A percentile compares a stretch with the other conserved stretches of the same genome.
These are phyloP conservation scores for Mercurialis annua DNA, from an alignment of 345 rosid genomes.

Conservation along the genomic window DNA sequence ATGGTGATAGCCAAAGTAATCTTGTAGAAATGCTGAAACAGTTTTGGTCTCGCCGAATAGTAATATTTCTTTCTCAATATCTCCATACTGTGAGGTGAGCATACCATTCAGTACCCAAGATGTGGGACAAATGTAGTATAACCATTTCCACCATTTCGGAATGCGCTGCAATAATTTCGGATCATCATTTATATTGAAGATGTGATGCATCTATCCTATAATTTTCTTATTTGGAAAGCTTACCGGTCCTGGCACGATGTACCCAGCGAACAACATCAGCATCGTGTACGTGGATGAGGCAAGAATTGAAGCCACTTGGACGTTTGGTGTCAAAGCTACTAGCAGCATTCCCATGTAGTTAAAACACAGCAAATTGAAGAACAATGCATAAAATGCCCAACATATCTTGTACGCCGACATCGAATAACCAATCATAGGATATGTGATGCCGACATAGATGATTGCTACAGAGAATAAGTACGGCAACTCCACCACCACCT, in stretches of 20 bases:
- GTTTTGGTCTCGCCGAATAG: conserved; percentile 47
- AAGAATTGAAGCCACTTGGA: conserved; percentile 50
- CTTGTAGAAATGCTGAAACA: conserved; percentile 43
- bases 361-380: conserved; percentile 47
- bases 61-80: conserved; percentile 36
- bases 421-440: conserved; percentile 72
- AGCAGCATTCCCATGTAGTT: conserved; percentile 67
- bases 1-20: conserved; percentile 54
- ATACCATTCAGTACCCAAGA: conserved; percentile 65
- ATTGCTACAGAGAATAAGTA: conserved; percentile 46
- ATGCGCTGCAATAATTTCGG: conserved; percentile 47
- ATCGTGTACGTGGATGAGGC: conserved; percentile 37
- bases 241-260: conserved; percentile 65
- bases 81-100: conserved; percentile 77
- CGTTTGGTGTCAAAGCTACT: conserved; percentile 59
- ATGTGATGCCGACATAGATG: conserved; percentile 38
- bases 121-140: conserved; percentile 57
- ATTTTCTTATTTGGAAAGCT: too few species aligned
- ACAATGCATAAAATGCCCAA: conserved; percentile 63
- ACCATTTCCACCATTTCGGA: conserved; percentile 88
- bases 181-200: too few species aligned
- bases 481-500: conserved; percentile 74
- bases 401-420: conserved; percentile 49
- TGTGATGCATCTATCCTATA: too few species aligned
- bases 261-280: conserved; percentile 63